Base-by-base conservation (phyloP, 345 rosid genomes). In the Gossypium turneri region DNA sequence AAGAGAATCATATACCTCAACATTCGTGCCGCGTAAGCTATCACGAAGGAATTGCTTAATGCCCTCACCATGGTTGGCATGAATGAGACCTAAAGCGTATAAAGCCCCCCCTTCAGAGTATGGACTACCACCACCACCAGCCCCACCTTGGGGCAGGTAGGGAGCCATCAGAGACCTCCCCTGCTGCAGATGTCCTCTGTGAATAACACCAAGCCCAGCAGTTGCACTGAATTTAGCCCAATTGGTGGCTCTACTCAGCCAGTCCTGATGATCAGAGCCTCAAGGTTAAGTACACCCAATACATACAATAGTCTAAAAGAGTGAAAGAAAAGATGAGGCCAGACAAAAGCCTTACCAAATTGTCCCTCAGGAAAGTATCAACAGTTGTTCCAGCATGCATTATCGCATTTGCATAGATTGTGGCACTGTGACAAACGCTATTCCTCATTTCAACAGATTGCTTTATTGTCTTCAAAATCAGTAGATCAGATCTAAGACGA, bases 341-440 rank as follows among this genome's bases (percentile, higher is more conserved):
- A 60, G 61, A 80, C 43, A 70, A 29, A 48, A 29, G 22, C 12
- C 64, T 78, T 80, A 96, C 99, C 90, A 93, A 77, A 85, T 96
- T 96, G 77, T 96, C 99, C 86, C 97, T 89, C 51, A 96, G 90
- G 83, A 96, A 96, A 7, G 99, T 96, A 80, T 96, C 98, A 73
- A 96, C 99, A 43, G 99, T 93, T 48, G 99, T 93, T 76, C 99
- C 99, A 82, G 99, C 99, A 84, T 96, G 99, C 99, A 93, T 96
- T 70, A 96, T 88, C 27, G 99, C 99, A 85, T 96, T 93, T 29
- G 99, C 92, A 82, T 92, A 92, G 77, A 96, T 93, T 75, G 99
- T 96, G 47, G 99, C 99, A 82, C 99, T 96, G 73, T 96, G 99
- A 74, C 99, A 96, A 60, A 96, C 97, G 77, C 99, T 93, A 79